Percentiles rank a stretch among this genome's conserved stretches.
Evolutionary conservation across 345 rosid genomes (phyloP).

Genomic region (Gossypium australe): DNA sequence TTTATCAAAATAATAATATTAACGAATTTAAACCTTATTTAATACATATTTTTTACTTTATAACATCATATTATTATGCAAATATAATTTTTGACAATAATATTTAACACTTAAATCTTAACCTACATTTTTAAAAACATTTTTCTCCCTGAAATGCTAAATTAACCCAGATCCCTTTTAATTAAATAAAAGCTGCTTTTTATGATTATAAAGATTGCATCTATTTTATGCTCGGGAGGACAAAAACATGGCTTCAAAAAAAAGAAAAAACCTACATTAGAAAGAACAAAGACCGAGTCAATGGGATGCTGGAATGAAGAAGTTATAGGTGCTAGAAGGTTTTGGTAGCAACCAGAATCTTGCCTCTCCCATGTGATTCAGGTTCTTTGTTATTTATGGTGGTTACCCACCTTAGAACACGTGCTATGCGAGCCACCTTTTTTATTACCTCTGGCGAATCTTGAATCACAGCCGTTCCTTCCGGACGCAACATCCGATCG

Average conservation of each 20-base stretch:
- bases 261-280: constrained; percentile 35
- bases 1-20: too few relatives aligned
- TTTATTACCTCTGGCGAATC: constrained; percentile 82
- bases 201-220: constrained; percentile 17
- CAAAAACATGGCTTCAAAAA: constrained; percentile 17
- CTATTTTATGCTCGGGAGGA: constrained; percentile 34
- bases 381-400: constrained; percentile 62
- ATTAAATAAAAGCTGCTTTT: too few relatives aligned
- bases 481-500: constrained; percentile 84
- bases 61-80: too few relatives aligned
- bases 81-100: too few relatives aligned
- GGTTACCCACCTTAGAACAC: constrained; percentile 64
- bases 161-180: too few relatives aligned
- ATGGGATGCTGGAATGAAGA: constrained; percentile 5
- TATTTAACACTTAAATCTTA: too few relatives aligned
- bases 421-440: constrained; percentile 54
- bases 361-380: constrained; percentile 60
- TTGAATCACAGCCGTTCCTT: constrained; percentile 66
- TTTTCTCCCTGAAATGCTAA: too few relatives aligned
- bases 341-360: constrained; percentile 68
- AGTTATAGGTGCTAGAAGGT: constrained; percentile 47
- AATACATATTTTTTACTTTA: too few relatives aligned
- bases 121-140: too few relatives aligned
- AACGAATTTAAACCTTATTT: too few relatives aligned
- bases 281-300: constrained; percentile 4